Conservation (phyloP, 2,329 filamentous ascomycete genomes). For the Colletotrichum tanaceti region DNA sequence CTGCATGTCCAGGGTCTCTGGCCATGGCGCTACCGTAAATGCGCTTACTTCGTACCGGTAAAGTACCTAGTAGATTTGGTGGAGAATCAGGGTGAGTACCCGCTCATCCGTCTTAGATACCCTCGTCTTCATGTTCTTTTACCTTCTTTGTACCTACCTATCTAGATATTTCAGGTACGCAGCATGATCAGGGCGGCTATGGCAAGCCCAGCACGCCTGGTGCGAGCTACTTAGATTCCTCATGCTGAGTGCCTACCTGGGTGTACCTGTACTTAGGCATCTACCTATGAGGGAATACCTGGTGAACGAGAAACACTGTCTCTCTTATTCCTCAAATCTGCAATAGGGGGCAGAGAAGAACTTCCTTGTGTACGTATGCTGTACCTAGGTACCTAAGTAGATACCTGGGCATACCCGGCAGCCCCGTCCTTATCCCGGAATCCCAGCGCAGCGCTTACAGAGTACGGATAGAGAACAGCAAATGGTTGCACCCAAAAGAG, state of each 20-base stretch:
- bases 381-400: too few relatives aligned
- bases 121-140: constrained; percentile 26
- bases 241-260: not conserved
- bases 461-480: not conserved
- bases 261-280: too few relatives aligned
- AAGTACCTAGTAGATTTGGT: constrained; percentile 20
- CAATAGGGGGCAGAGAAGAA: too few relatives aligned
- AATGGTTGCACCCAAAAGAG: not conserved
- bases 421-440: not conserved
- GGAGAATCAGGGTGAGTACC: constrained; percentile 28
- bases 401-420: not conserved
- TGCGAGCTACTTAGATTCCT: not conserved
- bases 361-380: not conserved
- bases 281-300: too few relatives aligned
- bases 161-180: not conserved
- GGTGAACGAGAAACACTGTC: too few relatives aligned
- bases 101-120: constrained; percentile 27
- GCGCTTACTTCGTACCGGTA: constrained; percentile 17
- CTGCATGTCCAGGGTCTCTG: constrained; percentile 19
- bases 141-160: not conserved
- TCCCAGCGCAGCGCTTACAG: not conserved
- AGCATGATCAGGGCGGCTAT: constrained; percentile 7
- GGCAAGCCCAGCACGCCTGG: not conserved
- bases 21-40: constrained; percentile 31
- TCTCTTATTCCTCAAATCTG: too few relatives aligned